Percentiles rank a stretch among this genome's conserved stretches.
These are phyloP conservation scores for Sclerotinia trifoliorum DNA, from an alignment of 2,329 filamentous ascomycete species.

Conservation along the genomic window DNA sequence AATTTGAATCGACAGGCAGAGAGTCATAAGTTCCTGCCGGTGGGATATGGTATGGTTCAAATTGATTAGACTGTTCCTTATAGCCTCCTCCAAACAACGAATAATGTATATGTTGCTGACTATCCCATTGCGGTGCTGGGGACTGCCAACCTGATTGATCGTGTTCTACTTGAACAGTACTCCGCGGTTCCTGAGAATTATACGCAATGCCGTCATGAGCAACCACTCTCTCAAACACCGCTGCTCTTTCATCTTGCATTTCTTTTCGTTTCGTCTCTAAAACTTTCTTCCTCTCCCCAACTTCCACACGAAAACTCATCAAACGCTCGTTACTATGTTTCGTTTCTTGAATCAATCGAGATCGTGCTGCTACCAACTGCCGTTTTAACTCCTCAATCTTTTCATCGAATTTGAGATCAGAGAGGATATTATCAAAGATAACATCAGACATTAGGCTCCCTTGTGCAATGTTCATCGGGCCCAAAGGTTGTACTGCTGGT, in stretches of 20 bases:
- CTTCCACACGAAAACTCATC: neutral
- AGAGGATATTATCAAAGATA: constrained; percentile 54
- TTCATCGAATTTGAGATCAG: constrained; percentile 52
- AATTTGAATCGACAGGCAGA: neutral
- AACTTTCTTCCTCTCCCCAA: neutral
- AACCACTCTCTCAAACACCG: neutral
- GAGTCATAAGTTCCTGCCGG: constrained; percentile 8
- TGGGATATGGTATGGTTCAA: neutral
- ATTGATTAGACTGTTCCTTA: neutral
- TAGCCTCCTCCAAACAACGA: constrained; percentile 9
- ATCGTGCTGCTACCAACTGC: constrained; percentile 5
- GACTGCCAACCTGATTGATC: neutral
- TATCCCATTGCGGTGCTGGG: neutral
- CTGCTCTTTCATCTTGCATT: constrained; percentile 13
- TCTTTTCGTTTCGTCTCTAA: constrained; percentile 3
- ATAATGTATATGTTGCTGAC: constrained; percentile 16
- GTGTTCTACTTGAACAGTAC: neutral
- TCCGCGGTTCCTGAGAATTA: neutral
- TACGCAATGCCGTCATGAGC: neutral
- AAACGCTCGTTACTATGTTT: constrained; percentile 9
- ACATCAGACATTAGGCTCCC: constrained; percentile 50
- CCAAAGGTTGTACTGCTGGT: constrained; percentile 43
- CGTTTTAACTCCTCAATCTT: constrained; percentile 47
- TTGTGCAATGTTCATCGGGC: constrained; percentile 45
- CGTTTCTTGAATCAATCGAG: constrained; percentile 10